Evolutionary conservation across 495 filamentous ascomycete species (phyloP), one percentile per base, ranked within the genome.

Genomic region (Astrothelium macrocarpum): DNA sequence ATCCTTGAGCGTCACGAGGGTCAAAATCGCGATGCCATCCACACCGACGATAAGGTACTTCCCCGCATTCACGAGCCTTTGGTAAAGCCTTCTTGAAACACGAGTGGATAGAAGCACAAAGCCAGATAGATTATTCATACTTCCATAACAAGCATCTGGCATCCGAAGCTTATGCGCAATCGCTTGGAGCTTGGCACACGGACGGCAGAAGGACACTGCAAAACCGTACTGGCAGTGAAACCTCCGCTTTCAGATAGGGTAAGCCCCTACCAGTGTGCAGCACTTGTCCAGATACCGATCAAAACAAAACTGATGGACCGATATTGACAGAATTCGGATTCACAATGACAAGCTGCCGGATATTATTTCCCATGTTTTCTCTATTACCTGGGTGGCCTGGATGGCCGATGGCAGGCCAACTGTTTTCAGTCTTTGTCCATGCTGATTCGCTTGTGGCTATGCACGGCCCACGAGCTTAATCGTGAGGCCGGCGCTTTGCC

Each of bases 1-100:
- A 56, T 56, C 25, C 49, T 29, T 29, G 25, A 56, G 49, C 25
- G 25, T 56, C 49, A 56, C 49, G 49, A 26, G 49, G 49, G n/a
- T n/a, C n/a, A n/a, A n/a, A n/a, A n/a, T n/a, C n/a, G n/a, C n/a
- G n/a, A n/a, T n/a, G n/a, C n/a, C n/a, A n/a, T n/a, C n/a, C n/a
- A n/a, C n/a, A n/a, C n/a, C n/a, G n/a, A n/a, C n/a, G n/a, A n/a
- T n/a, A n/a, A n/a, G n/a, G n/a, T n/a, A n/a, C n/a, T 14, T 39
- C 34, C 34, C 14, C 14, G 34, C 34, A 14, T 14, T 39, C 34
- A 5, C 5, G 34, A 14, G 34, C 34, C 5, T 14, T 14, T 14
- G 14, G 34, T 39, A 39, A 5, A 5, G 34, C 34, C 34, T 39
- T 39, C 34, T 14, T 14, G 5, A 5, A 39, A 5, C 14, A 14